Percentiles rank a stretch among this genome's conserved stretches.
Conservation (phyloP, 2,329 filamentous ascomycete genomes). For the Microdochium trichocladiopsis region DNA sequence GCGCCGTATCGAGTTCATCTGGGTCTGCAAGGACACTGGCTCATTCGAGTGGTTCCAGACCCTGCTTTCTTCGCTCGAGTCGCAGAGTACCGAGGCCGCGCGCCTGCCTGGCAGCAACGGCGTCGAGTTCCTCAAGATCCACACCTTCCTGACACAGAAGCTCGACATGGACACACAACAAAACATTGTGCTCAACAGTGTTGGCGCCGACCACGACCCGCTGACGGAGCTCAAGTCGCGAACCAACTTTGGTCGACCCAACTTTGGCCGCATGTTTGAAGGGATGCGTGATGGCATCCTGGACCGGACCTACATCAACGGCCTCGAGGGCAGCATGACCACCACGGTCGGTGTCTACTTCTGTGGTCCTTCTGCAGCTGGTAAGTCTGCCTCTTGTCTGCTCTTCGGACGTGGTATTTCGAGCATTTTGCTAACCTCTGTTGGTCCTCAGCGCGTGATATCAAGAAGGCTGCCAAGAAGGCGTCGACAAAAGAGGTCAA, state of each 20-base stretch:
- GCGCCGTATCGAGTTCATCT: constrained; percentile 95
- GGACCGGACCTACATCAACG: constrained; percentile 77
- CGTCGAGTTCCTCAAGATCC: constrained; percentile 88
- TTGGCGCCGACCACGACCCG: constrained; percentile 81
- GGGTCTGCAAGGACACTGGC: constrained; percentile 92
- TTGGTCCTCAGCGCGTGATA: constrained; percentile 60
- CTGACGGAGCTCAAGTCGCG: constrained; percentile 83
- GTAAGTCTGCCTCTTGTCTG: constrained; percentile 28
- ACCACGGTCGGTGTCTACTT: constrained; percentile 97
- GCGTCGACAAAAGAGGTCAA: constrained; percentile 72
- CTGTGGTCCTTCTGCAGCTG: constrained; percentile 75
- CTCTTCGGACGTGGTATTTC: too few species aligned
- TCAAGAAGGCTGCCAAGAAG: constrained; percentile 71
- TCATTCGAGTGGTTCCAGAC: constrained; percentile 99
- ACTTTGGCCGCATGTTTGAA: constrained; percentile 74
- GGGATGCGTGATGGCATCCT: constrained; percentile 85
- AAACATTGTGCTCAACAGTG: constrained; percentile 95
- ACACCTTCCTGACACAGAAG: constrained; percentile 93
- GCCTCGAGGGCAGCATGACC: constrained; percentile 66
- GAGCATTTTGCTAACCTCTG: constrained; percentile 23
- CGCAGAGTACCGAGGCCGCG: constrained; percentile 68
- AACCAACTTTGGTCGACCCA: constrained; percentile 91
- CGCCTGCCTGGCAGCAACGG: constrained; percentile 60
- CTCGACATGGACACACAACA: constrained; percentile 88
- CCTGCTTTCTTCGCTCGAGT: constrained; percentile 81